These are phyloP conservation scores for Grifola frondosa DNA, from an alignment of 1,284 basidiomycete genomes.

Conservation along the genomic window DNA sequence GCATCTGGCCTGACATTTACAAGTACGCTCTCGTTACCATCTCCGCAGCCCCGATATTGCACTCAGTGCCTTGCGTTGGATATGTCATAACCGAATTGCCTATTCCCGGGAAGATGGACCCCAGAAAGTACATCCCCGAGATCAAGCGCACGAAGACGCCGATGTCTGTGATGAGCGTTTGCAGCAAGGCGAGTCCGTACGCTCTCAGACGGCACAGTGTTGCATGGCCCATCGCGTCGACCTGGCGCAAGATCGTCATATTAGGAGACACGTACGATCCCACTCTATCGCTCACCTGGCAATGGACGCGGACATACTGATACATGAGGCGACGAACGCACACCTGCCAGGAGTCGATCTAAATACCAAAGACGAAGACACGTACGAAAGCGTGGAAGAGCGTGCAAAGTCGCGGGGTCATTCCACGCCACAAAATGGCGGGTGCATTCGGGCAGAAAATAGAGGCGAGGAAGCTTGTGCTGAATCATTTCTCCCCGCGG, in stretches of 20 bases:
- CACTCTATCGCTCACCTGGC: slow-evolving; percentile 59
- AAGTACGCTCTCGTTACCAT: slow-evolving; percentile 62
- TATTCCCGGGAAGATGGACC: slow-evolving; percentile 75
- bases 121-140: slow-evolving; percentile 60
- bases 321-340: slow-evolving; percentile 92
- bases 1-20: slow-evolving; percentile 74
- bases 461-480: slow-evolving; percentile 62
- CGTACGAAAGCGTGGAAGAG: slow-evolving; percentile 60
- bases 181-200: no score
- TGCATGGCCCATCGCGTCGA: slow-evolving; percentile 63
- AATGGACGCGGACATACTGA: slow-evolving; percentile 60
- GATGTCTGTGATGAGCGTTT: slow-evolving; percentile 69
- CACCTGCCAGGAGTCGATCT: slow-evolving; percentile 71
- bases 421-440: slow-evolving; percentile 91
- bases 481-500: slow-evolving; percentile 84
- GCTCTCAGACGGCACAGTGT: slow-evolving; percentile 63
- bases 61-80: slow-evolving; percentile 82
- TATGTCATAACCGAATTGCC: slow-evolving; percentile 79
- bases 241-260: slow-evolving; percentile 75
- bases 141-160: slow-evolving; percentile 72
- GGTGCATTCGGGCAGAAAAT: slow-evolving; percentile 78
- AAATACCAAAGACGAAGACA: slow-evolving; percentile 55
- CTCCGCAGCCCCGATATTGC: slow-evolving; percentile 81
- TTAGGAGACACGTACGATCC: slow-evolving; percentile 84
- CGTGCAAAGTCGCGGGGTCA: slow-evolving; percentile 83